A percentile compares a stretch with the other conserved stretches of the same genome.
phyloP scores from a whole-genome alignment of 2,329 filamentous ascomycete species.

The Niveomyces coronatus region DNA sequence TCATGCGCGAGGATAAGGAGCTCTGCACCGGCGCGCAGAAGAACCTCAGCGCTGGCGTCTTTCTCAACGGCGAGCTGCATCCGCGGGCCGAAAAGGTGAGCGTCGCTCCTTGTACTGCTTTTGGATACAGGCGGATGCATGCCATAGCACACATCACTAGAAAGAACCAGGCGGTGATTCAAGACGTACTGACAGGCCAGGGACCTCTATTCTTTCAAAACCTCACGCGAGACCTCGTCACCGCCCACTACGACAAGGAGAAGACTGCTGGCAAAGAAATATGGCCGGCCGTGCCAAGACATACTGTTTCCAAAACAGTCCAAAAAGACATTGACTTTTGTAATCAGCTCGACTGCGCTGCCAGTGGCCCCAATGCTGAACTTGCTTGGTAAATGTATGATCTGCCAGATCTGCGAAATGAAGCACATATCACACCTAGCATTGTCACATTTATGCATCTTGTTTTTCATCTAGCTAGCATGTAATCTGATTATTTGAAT shows the following conservation, averaged over 20 bases:
- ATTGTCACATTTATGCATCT: too few species aligned
- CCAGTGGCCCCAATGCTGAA: conserved; percentile 9
- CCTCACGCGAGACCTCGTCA: conserved; percentile 17
- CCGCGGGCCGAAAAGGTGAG: conserved; percentile 35
- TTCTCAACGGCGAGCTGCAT: conserved; percentile 41
- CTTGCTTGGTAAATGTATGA: conserved; percentile 13
- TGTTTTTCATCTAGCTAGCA: neutral
- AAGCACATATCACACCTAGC: too few species aligned
- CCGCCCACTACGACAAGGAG: conserved; percentile 17
- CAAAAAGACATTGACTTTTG: conserved; percentile 19
- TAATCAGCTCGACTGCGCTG: conserved; percentile 14
- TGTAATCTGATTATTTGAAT: neutral
- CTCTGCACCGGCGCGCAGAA: conserved; percentile 38
- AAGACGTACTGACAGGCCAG: too few species aligned
- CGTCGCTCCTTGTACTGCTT: too few species aligned
- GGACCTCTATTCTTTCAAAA: conserved; percentile 36
- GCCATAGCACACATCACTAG: too few species aligned
- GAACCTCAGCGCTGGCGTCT: conserved; percentile 40
- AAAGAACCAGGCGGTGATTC: too few species aligned
- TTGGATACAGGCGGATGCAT: too few species aligned
- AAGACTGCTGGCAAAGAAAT: conserved; percentile 18
- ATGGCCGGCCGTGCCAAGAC: conserved; percentile 18
- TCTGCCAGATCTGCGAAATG: neutral
- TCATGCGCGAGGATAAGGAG: conserved; percentile 41
- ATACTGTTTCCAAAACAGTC: conserved; percentile 15